phyloP scores from a whole-genome alignment of 495 filamentous ascomycete species.

The Xylaria scruposa region DNA sequence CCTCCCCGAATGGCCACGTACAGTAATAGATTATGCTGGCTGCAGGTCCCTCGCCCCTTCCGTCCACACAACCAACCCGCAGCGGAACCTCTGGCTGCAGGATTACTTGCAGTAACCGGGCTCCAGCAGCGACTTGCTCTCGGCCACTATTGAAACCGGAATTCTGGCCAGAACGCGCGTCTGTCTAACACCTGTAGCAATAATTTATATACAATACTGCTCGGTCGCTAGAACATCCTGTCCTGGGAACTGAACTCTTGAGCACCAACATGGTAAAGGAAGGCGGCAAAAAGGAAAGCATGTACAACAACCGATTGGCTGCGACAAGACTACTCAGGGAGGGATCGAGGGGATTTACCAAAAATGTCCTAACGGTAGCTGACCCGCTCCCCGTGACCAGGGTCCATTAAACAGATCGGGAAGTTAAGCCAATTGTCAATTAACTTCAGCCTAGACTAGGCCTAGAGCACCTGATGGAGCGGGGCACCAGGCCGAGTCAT shows the following conservation, averaged over 20 bases:
- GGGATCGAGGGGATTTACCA: background rate
- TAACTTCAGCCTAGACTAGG: background rate
- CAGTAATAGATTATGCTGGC: conserved; percentile 24
- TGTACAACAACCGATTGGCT: background rate
- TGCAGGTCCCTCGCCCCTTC: conserved; percentile 9
- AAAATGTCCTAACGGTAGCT: background rate
- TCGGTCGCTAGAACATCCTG: background rate
- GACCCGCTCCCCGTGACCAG: background rate
- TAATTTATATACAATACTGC: background rate
- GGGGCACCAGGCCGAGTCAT: conserved; percentile 9
- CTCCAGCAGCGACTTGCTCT: background rate
- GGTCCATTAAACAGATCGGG: conserved; percentile 13
- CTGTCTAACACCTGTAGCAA: background rate
- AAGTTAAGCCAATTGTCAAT: conserved; percentile 19
- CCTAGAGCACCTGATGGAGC: conserved; percentile 8
- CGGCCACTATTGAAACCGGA: background rate
- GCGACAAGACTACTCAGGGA: background rate
- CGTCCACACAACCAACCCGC: background rate
- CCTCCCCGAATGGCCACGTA: conserved; percentile 15
- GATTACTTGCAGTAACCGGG: conserved; percentile 11
- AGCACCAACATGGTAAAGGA: background rate
- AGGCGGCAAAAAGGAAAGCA: background rate
- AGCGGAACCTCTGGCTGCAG: conserved; percentile 11
- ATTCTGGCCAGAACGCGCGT: background rate
- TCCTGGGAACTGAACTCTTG: background rate